A percentile compares a stretch with the other conserved stretches of the same genome.
Evolutionary conservation across 1,139 yeast species (phyloP).

Genomic region (Martiniozyma asiatica): DNA sequence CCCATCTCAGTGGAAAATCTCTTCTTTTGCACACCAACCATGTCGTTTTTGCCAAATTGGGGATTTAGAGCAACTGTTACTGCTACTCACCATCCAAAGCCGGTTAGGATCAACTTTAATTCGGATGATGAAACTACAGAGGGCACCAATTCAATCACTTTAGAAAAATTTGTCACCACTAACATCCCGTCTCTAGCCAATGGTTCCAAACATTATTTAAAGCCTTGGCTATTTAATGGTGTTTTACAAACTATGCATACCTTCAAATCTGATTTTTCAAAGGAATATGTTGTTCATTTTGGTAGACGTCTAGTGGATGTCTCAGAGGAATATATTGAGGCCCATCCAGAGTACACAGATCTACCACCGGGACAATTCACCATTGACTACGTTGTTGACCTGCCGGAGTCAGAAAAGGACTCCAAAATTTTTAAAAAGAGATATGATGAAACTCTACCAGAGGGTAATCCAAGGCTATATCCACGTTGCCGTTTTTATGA

Average conservation of each 20-base stretch:
- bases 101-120: constrained; percentile 31
- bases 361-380: constrained; percentile 50
- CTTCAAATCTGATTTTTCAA: constrained; percentile 41
- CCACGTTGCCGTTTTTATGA: constrained; percentile 66
- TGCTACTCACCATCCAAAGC: constrained; percentile 21
- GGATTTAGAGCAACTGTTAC: constrained; percentile 31
- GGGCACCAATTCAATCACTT: constrained; percentile 22
- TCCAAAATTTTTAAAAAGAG: constrained; percentile 36
- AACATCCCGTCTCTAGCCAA: constrained; percentile 35
- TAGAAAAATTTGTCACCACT: constrained; percentile 29
- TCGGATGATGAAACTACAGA: constrained; percentile 9
- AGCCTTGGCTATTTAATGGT: constrained; percentile 62
- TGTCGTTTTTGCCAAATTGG: constrained; percentile 18
- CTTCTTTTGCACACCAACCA: too few relatives aligned
- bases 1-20: too few relatives aligned
- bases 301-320: constrained; percentile 62
- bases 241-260: constrained; percentile 64
- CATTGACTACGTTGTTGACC: constrained; percentile 60
- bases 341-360: constrained; percentile 9
- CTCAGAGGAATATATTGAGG: constrained; percentile 26
- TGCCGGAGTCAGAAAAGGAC: constrained; percentile 20
- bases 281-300: constrained; percentile 47
- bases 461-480: constrained; percentile 63
- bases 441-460: constrained; percentile 45
- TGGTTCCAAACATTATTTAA: constrained; percentile 39